Evolutionary conservation across 164 flowering plant genomes (phyloP), one percentile per base, ranked within the genome.

Genomic region (Vitis rupestris): DNA sequence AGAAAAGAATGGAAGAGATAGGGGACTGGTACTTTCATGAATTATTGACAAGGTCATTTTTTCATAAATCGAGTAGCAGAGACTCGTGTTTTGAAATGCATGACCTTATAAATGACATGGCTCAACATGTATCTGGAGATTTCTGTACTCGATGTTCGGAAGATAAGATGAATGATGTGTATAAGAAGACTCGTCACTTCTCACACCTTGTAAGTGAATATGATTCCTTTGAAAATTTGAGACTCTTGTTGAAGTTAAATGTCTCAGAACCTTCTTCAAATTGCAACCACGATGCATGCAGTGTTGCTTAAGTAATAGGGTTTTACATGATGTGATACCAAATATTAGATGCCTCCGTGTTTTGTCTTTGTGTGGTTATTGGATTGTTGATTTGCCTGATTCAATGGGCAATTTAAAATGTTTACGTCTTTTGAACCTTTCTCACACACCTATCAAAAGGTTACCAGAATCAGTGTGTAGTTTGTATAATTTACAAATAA

Each of bases 201-300:
- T 31, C 44, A 31, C 2, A 31, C 2, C 7, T 1, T 31, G 7
- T 0, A 31, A 31, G 44, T 31, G 44, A 31, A 31, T 31, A 31
- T 6, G 44, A 55, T 10, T 51, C 14, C 10, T 8, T 44, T 14
- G 49, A 48, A 4, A 53, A 47, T 79, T 78, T 55, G 70, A 74
- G 16, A 37, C 55, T 0, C 11, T 84, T 1, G 2, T 10, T 17
- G 50, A 76, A 16, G 61, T 49, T 0, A 58, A 69, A 49, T 0
- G 50, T n/a, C 60, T 84, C 15, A 57, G 82, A 2, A 80, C 88
- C 8, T 75, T 73, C 60, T 66, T 72, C 7, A 63, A 70, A 12
- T 31, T 31, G 8, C 44, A 31, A 31, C 11, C 66, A 16, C 15
- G 1, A 10, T 3, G 3, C 0, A 9, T 10, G 10, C 19, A 3